Conservation (phyloP, 805 yeast genomes). For the Saccharomyces eubayanus region DNA sequence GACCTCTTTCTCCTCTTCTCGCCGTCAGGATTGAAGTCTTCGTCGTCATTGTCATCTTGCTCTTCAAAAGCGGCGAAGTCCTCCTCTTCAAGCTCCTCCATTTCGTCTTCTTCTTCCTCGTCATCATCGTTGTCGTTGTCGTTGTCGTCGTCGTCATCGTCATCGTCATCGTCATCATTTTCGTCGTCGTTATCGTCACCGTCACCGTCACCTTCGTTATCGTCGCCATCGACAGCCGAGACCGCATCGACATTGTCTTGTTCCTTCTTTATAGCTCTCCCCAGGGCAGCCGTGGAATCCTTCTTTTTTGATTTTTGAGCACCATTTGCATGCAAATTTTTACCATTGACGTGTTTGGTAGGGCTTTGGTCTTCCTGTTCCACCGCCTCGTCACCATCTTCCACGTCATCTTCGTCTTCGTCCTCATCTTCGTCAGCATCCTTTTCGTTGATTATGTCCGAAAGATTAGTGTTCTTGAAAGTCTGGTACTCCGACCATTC, state of each 20-base stretch:
- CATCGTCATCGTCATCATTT: conserved; percentile 6
- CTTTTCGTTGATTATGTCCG: not conserved
- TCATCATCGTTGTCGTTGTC: conserved; percentile 9
- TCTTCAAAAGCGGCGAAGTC: conserved; percentile 4
- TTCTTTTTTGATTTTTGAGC: conserved; percentile 3
- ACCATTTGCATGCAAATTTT: conserved; percentile 1
- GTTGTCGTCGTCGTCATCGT: conserved; percentile 6
- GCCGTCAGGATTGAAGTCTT: conserved; percentile 20
- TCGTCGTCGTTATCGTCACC: conserved; percentile 5
- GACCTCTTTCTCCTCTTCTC: conserved; percentile 9
- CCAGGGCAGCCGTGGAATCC: not conserved
- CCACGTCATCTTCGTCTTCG: conserved; percentile 1
- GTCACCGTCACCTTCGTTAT: conserved; percentile 4
- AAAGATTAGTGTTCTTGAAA: not conserved
- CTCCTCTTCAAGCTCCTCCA: conserved; percentile 2
- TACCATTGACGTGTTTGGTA: not conserved
- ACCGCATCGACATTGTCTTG: conserved; percentile 1
- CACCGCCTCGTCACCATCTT: not conserved
- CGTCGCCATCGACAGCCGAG: conserved; percentile 1
- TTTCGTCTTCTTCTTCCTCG: conserved; percentile 3
- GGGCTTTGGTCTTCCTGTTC: conserved; percentile 1
- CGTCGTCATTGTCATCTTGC: conserved; percentile 9
- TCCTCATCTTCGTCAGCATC: conserved; percentile 1
- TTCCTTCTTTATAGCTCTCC: not conserved
- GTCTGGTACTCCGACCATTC: conserved; percentile 22